Conservation (phyloP, 139 green algal genomes). For the Axilococcus clingmanii region DNA sequence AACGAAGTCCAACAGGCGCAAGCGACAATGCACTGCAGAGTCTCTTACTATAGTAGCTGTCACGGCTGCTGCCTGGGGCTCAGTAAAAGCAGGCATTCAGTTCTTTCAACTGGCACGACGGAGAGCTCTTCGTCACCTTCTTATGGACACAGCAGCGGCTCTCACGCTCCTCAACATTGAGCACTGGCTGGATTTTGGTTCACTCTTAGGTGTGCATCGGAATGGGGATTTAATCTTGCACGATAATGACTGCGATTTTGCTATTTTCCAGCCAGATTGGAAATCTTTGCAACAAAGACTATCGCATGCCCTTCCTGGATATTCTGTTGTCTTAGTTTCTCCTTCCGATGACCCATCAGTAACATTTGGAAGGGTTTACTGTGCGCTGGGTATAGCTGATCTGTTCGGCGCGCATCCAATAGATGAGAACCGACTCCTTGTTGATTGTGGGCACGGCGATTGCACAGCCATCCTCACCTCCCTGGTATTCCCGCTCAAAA, state of each 20-base stretch:
- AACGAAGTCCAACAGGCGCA: too few species aligned
- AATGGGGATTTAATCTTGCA: slow-evolving; percentile 22
- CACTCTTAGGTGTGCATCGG: slow-evolving; percentile 30
- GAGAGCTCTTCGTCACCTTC: slow-evolving; percentile 1
- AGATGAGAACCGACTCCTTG: neutral
- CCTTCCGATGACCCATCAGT: slow-evolving; percentile 25
- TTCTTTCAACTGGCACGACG: slow-evolving; percentile 11
- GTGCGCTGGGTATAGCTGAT: slow-evolving; percentile 26
- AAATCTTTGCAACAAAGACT: slow-evolving; percentile 10
- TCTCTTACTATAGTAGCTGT: too few species aligned
- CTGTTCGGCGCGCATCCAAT: slow-evolving; percentile 24
- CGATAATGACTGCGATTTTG: slow-evolving; percentile 47
- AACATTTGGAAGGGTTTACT: slow-evolving; percentile 26
- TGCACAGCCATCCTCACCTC: slow-evolving; percentile 3
- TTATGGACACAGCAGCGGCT: slow-evolving; percentile 1
- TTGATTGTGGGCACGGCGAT: slow-evolving; percentile 26
- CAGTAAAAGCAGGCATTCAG: neutral
- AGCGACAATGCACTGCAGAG: too few species aligned
- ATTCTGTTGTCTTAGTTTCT: slow-evolving; percentile 10
- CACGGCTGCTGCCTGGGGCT: neutral
- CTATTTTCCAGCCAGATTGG: slow-evolving; percentile 35
- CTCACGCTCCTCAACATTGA: slow-evolving; percentile 7
- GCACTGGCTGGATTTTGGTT: slow-evolving; percentile 34
- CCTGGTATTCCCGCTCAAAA: slow-evolving; percentile 20
- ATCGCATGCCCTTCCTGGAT: slow-evolving; percentile 11